A percentile compares a stretch with the other conserved stretches of the same genome.
These are phyloP conservation scores for Aaosphaeria pasadenensis DNA, from an alignment of 2,329 filamentous ascomycete species.

Conservation along the genomic window DNA sequence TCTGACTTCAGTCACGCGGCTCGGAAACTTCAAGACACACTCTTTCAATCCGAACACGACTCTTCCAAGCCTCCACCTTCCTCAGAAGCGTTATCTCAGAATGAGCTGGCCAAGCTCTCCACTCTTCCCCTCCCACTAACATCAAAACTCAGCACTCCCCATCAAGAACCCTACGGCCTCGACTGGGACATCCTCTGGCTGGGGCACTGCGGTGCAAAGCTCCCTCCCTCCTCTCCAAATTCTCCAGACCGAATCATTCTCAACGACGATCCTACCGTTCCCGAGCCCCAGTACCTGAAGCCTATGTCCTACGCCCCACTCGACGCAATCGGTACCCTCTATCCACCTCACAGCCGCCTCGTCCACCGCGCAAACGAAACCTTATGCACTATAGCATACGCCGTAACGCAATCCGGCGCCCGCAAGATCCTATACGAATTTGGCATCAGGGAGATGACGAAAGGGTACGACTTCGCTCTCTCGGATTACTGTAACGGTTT, in stretches of 20 bases:
- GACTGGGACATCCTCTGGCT: slow-evolving; percentile 41
- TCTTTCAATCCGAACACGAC: slow-evolving; percentile 1
- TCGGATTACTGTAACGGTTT: slow-evolving; percentile 18
- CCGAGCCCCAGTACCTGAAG: slow-evolving; percentile 16
- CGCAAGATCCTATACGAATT: slow-evolving; percentile 26
- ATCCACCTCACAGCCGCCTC: slow-evolving; percentile 18
- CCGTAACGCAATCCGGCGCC: slow-evolving; percentile 22
- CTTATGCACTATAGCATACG: slow-evolving; percentile 22
- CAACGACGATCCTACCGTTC: slow-evolving; percentile 16
- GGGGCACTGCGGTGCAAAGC: slow-evolving; percentile 35
- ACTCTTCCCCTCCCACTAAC: slow-evolving; percentile 7
- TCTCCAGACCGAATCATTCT: slow-evolving; percentile 16
- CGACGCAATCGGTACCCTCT: slow-evolving; percentile 12
- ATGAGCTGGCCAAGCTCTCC: slow-evolving; percentile 13
- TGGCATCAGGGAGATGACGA: slow-evolving; percentile 20
- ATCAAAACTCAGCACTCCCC: slow-evolving; percentile 3
- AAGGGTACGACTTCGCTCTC: slow-evolving; percentile 21
- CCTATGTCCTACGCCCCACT: slow-evolving; percentile 14
- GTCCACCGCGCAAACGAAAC: slow-evolving; percentile 17
- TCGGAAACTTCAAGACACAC: slow-evolving; percentile 9
- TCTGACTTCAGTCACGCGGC: slow-evolving; percentile 9
- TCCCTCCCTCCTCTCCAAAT: slow-evolving; percentile 12
- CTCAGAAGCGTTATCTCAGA: slow-evolving; percentile 4
- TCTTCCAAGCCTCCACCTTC: slow-evolving; percentile 1
- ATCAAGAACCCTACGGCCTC: slow-evolving; percentile 21